Conservation (phyloP, 2,329 filamentous ascomycete genomes). For the Fusarium oligoseptatum region DNA sequence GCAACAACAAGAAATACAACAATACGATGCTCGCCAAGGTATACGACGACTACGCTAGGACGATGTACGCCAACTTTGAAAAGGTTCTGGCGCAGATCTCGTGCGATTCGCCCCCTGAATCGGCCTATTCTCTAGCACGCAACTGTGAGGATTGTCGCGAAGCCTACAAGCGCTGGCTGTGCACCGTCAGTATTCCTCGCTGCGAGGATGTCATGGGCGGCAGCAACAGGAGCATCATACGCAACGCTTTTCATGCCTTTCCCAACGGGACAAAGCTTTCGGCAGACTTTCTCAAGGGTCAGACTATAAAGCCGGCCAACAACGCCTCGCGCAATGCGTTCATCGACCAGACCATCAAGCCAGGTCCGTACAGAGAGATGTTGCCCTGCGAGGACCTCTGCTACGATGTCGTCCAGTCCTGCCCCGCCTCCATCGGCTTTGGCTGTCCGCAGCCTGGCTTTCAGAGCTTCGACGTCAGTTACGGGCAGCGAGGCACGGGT, state of each 20-base stretch:
- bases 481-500: constrained; percentile 45
- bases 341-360: constrained; percentile 79
- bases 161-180: constrained; percentile 96
- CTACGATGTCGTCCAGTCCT: constrained; percentile 86
- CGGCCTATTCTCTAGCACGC: constrained; percentile 84
- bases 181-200: constrained; percentile 90
- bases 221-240: constrained; percentile 60
- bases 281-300: constrained; percentile 46
- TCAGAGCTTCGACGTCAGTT: constrained; percentile 53
- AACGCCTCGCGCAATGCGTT: constrained; percentile 74
- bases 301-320: constrained; percentile 42
- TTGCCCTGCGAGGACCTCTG: constrained; percentile 91
- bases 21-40: constrained; percentile 74
- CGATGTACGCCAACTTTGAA: constrained; percentile 81
- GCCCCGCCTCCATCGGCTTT: constrained; percentile 82
- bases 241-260: constrained; percentile 80
- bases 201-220: constrained; percentile 83
- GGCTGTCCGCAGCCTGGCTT: constrained; percentile 71
- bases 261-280: constrained; percentile 74
- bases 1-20: constrained; percentile 75
- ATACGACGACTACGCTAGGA: constrained; percentile 82
- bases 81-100: constrained; percentile 86
- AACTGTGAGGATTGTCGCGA: constrained; percentile 80
- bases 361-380: constrained; percentile 94
- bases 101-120: constrained; percentile 81